Evolutionary conservation across 805 yeast species (phyloP), one percentile per base, ranked within the genome.

Genomic region (Wickerhamiella australiensis): DNA sequence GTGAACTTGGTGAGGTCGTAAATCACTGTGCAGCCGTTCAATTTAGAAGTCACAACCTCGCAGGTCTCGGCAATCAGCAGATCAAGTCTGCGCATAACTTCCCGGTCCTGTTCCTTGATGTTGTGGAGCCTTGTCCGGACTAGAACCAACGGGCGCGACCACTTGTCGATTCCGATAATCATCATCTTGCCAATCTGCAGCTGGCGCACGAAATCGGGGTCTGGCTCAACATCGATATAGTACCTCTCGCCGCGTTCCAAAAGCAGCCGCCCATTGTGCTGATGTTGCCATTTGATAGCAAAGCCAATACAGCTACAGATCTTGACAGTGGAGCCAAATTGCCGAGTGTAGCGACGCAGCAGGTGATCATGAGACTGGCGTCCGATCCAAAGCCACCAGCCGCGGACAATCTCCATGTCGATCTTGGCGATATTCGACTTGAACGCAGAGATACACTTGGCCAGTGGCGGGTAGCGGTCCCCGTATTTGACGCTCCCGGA

Each of bases 1-100:
- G 87, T 73, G 59, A 84, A 84, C 2, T 80, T 92, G 3, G 80
- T 70, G 61, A 85, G 67, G 62, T 85, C 94, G 59, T 85, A 85
- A 35, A 85, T 62, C 50, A 84, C 73, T 1, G 85, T 74, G 47
- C 79, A 80, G 15, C 76, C 75, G 59, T 83, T 88, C 31, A 72
- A 69, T 2, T 82, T 80, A 53, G 78, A 85, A 53, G 65, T 72
- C 54, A 82, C 66, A n/a, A 45, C 22, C n/a, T 13, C 12, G 17
- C 22, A 37, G 15, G 22, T 36, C 23, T 45, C 47, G 18, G 23
- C 9, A 11, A 33, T 7, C 9, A 13, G 17, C 5, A 17, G n/a
- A n/a, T 21, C 26, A 15, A 35, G n/a, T 7, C 47, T 37, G 8
- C 42, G 22, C 26, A 26, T 18, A 21, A 23, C 7, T 13, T 22